A percentile compares a stretch with the other conserved stretches of the same genome.
phyloP scores from a whole-genome alignment of 2,329 filamentous ascomycete species.

The Aspergillus sp. region DNA sequence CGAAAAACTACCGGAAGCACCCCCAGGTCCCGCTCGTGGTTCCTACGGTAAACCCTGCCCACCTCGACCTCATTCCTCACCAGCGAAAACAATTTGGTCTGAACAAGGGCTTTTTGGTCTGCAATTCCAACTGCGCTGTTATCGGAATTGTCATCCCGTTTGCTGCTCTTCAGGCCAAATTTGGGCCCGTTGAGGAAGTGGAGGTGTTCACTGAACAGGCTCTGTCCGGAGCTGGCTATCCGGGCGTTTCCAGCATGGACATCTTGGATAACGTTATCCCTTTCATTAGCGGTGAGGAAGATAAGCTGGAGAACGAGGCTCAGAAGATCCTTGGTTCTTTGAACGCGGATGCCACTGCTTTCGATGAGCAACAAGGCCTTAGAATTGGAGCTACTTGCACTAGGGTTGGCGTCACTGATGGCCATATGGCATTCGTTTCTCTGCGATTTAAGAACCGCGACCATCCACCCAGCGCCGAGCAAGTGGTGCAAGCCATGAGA shows the following conservation, averaged over 20 bases:
- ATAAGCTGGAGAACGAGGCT: constrained; percentile 92
- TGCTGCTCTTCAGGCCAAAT: constrained; percentile 80
- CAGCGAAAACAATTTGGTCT: constrained; percentile 73
- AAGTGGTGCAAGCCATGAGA: constrained; percentile 76
- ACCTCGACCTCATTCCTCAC: constrained; percentile 85
- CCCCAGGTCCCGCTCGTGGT: constrained; percentile 90
- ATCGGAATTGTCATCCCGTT: constrained; percentile 95
- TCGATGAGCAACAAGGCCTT: constrained; percentile 72
- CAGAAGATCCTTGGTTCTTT: constrained; percentile 86
- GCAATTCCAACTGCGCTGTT: constrained; percentile 97
- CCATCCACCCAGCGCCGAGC: constrained; percentile 71
- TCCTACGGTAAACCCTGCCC: constrained; percentile 87
- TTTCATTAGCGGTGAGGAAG: constrained; percentile 89
- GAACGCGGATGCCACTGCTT: constrained; percentile 69
- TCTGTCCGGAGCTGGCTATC: constrained; percentile 78
- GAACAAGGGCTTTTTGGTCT: constrained; percentile 86
- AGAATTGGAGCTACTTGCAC: constrained; percentile 87
- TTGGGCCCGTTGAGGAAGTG: constrained; percentile 74
- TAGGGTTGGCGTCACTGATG: constrained; percentile 90
- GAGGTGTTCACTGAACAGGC: constrained; percentile 95
- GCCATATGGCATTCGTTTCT: constrained; percentile 92
- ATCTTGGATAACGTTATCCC: constrained; percentile 95
- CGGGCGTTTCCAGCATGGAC: constrained; percentile 79
- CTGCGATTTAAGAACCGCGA: constrained; percentile 71
- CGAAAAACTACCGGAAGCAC: constrained; percentile 93